Percentiles rank a stretch among this genome's conserved stretches.
These are phyloP conservation scores for Fusarium liriodendri DNA, from an alignment of 2,329 filamentous ascomycete genomes.

Conservation along the genomic window DNA sequence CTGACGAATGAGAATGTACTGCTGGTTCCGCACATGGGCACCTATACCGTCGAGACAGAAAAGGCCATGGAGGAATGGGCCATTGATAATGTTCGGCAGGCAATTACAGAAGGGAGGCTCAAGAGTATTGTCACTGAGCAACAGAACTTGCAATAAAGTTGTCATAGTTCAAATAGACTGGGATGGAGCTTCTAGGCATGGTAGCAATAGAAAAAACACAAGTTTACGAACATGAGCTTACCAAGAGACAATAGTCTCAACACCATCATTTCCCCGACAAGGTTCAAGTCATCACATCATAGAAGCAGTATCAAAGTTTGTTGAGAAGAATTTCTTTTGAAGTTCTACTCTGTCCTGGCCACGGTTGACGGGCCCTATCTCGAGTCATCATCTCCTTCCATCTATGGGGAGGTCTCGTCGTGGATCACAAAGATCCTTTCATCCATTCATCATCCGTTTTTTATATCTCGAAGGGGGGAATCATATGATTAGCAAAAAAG, in stretches of 20 bases:
- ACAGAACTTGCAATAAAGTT: slow-evolving; percentile 44
- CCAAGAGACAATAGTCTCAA: neutral
- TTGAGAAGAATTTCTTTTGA: slow-evolving; percentile 33
- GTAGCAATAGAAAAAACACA: neutral
- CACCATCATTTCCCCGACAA: neutral
- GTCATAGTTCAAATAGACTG: neutral
- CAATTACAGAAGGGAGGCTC: slow-evolving; percentile 70
- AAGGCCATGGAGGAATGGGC: slow-evolving; percentile 80
- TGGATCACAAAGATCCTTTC: slow-evolving; percentile 30
- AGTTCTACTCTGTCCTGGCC: slow-evolving; percentile 48
- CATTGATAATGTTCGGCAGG: slow-evolving; percentile 75
- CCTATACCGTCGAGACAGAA: slow-evolving; percentile 77
- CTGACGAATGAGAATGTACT: slow-evolving; percentile 77
- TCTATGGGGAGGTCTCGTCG: slow-evolving; percentile 32
- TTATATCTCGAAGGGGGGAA: slow-evolving; percentile 48
- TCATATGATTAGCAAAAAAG: slow-evolving; percentile 52
- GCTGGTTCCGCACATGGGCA: slow-evolving; percentile 88
- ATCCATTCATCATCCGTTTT: slow-evolving; percentile 42
- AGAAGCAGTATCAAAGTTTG: slow-evolving; percentile 5
- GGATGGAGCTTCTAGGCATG: neutral
- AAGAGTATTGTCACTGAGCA: slow-evolving; percentile 81
- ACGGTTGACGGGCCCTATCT: slow-evolving; percentile 57
- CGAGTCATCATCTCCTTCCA: slow-evolving; percentile 37
- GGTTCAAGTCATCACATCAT: slow-evolving; percentile 1
- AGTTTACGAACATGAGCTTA: neutral